Conservation (phyloP, 129 eudicot genomes). For the Oenanthe sinensis region DNA sequence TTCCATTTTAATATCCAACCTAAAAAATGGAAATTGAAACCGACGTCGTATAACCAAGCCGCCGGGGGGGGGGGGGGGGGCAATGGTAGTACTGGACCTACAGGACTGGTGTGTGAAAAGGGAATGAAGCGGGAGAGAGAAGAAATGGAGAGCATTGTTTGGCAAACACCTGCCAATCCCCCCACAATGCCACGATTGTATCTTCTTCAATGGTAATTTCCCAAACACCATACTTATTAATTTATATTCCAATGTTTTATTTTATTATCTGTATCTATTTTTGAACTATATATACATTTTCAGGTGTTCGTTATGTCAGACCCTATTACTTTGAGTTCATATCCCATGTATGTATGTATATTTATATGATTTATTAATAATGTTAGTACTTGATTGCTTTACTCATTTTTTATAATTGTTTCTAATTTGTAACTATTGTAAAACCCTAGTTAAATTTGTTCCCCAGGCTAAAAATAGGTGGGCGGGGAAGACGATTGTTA, state of each 20-base stretch:
- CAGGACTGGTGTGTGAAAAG: background rate
- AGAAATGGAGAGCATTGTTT: slow-evolving; percentile 58
- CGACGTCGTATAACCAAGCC: too few species aligned
- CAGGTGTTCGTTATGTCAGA: slow-evolving; percentile 87
- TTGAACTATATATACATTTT: background rate
- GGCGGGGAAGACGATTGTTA: slow-evolving; percentile 91
- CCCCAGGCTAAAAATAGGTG: slow-evolving; percentile 75
- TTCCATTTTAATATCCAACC: too few species aligned
- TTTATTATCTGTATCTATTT: background rate
- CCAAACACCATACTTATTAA: background rate
- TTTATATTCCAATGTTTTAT: background rate
- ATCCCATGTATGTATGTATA: slow-evolving; percentile 50
- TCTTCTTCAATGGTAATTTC: slow-evolving; percentile 59
- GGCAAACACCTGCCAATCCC: slow-evolving; percentile 99
- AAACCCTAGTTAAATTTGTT: background rate
- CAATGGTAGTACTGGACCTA: too few species aligned
- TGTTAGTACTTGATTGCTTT: too few species aligned
- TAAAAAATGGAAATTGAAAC: too few species aligned
- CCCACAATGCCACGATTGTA: slow-evolving; percentile 74
- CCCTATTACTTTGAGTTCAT: slow-evolving; percentile 98
- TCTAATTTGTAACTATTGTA: background rate
- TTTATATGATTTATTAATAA: background rate
- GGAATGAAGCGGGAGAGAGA: slow-evolving; percentile 63
- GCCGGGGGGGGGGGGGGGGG: too few species aligned
- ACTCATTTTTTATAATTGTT: background rate